Evolutionary conservation across 805 yeast genomes (phyloP), one percentile per base, ranked within the genome.

Genomic region (Spathaspora hagerdaliae): DNA sequence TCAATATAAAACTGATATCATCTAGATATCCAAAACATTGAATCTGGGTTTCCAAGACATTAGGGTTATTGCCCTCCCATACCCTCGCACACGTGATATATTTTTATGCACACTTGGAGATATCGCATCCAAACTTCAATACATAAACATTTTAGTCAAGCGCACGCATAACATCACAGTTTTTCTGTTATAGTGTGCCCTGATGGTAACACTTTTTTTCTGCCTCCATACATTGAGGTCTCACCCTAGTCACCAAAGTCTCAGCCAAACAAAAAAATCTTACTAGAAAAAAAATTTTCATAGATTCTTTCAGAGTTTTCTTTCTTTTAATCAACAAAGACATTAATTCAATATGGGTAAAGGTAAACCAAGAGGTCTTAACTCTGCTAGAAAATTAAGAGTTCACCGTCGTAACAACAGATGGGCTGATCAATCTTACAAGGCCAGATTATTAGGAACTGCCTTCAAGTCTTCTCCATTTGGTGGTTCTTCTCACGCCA

Each of bases 401-500:
- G 90, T 85, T 78, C 95, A 88, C 91, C 91, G 99, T 80, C 92
- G 98, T 79, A 91, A 91, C 87, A 94, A 94, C 90, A 94, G 97
- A 83, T 94, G 99, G 99, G 97, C 99, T 66, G 99, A 94, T 78
- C 85, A 85, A 76, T 78, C 89, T 69, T 95, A 90, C 83, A 95
- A 95, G 86, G 81, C 96, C 78, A 91, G 99, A 85, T 87, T 94
- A 73, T 84, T 94, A 74, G 99, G 99, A 67, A 94, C 99, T 65
- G 97, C 97, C 66, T 94, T 86, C 96, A 94, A 91, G 83, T 94
- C 96, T 59, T 94, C 99, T 71, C 99, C 99, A 78, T 94, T 94
- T 73, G 98, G 98, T 78, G 99, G 98, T 75, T 91, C 99, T 70
- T 94, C 99, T 66, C 99, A 94, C 87, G 99, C 99, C 71, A 92